These are phyloP conservation scores for Phoma sp. DNA, from an alignment of 2,329 filamentous ascomycete species.

Conservation along the genomic window DNA sequence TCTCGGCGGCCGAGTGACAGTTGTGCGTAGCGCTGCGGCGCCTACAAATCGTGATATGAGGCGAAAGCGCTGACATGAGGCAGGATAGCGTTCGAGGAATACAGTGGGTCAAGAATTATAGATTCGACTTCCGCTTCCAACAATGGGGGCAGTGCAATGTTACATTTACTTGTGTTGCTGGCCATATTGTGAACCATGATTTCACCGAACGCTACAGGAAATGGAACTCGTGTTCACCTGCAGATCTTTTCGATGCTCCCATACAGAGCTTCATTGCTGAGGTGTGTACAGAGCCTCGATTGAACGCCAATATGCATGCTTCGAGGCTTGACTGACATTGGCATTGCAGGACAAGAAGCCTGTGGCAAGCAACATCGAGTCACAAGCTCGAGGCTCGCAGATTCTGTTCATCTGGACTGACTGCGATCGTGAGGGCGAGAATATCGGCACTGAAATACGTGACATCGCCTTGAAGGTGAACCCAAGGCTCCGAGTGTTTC, in stretches of 20 bases:
- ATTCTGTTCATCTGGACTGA: constrained; percentile 97
- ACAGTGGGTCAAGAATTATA: constrained; percentile 91
- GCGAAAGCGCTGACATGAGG: constrained; percentile 14
- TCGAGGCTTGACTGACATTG: constrained; percentile 11
- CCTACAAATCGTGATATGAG: not conserved
- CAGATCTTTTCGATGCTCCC: constrained; percentile 80
- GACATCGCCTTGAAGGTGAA: constrained; percentile 81
- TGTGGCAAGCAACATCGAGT: constrained; percentile 84
- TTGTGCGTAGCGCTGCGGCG: constrained; percentile 56
- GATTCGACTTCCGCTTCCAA: constrained; percentile 88
- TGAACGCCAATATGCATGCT: not conserved
- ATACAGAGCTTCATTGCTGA: constrained; percentile 73
- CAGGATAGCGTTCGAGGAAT: constrained; percentile 14
- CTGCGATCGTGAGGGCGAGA: constrained; percentile 96
- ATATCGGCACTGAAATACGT: constrained; percentile 92
- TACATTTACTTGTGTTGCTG: constrained; percentile 91
- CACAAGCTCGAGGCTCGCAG: constrained; percentile 74
- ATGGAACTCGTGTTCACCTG: constrained; percentile 83
- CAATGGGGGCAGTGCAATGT: constrained; percentile 83
- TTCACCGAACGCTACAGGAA: constrained; percentile 77
- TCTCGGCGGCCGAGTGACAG: constrained; percentile 79
- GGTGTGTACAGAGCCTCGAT: constrained; percentile 52
- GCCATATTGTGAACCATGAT: constrained; percentile 83
- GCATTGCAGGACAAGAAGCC: constrained; percentile 72
- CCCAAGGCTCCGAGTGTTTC: constrained; percentile 75